A percentile compares a stretch with the other conserved stretches of the same genome.
These are phyloP conservation scores for Paecilomyces variotii DNA, from an alignment of 2,329 filamentous ascomycete genomes.

Conservation along the genomic window DNA sequence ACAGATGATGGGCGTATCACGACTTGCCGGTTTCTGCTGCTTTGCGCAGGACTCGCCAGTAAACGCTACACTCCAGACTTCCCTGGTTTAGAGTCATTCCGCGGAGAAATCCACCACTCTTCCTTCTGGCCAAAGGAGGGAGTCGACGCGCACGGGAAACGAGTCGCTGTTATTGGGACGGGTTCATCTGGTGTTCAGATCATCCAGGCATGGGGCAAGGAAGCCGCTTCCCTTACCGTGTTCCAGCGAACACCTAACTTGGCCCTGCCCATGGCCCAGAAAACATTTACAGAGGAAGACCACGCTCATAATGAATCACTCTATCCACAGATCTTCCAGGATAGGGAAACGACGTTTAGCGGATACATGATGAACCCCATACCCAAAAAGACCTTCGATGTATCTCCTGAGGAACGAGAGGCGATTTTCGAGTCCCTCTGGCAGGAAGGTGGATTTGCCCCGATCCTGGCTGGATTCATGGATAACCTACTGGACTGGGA, in stretches of 20 bases:
- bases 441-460: constrained; percentile 44
- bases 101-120: constrained; percentile 47
- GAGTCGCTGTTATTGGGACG: constrained; percentile 48
- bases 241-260: constrained; percentile 62
- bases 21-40: no score
- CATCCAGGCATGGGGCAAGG: constrained; percentile 51
- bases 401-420: constrained; percentile 42
- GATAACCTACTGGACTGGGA: constrained; percentile 43
- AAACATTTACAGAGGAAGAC: constrained; percentile 45
- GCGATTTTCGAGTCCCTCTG: constrained; percentile 45
- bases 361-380: constrained; percentile 53
- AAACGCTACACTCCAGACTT: constrained; percentile 37
- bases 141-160: constrained; percentile 41
- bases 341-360: constrained; percentile 39
- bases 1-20: no score
- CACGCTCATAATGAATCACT: constrained; percentile 31
- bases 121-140: constrained; percentile 46
- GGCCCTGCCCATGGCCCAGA: constrained; percentile 53
- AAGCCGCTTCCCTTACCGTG: constrained; percentile 47
- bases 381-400: constrained; percentile 50
- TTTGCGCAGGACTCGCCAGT: constrained; percentile 33
- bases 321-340: constrained; percentile 46
- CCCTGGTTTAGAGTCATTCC: constrained; percentile 36
- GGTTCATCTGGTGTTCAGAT: constrained; percentile 51
- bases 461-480: constrained; percentile 45